phyloP scores from a whole-genome alignment of 2,329 filamentous ascomycete genomes.

The Drechslerella dactyloides region DNA sequence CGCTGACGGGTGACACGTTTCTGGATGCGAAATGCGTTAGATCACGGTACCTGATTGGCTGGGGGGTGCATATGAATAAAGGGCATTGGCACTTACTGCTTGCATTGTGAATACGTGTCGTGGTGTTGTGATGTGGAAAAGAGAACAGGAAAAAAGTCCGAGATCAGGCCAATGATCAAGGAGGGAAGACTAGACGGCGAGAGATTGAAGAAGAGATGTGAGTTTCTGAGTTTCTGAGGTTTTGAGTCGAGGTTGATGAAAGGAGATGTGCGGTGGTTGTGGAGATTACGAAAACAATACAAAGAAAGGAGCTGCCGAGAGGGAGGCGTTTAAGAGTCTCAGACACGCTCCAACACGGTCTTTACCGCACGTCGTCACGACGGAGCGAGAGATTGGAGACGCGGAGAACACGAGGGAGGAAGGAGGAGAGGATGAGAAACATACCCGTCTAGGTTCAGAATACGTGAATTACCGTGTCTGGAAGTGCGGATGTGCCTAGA shows the following conservation, averaged over 20 bases:
- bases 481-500: background rate
- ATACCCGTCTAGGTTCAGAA: background rate
- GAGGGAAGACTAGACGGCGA: conserved; percentile 16
- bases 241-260: conserved; percentile 8
- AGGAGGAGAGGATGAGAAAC: background rate
- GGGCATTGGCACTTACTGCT: conserved; percentile 35
- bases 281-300: background rate
- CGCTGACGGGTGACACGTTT: conserved; percentile 50
- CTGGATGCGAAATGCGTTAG: conserved; percentile 15
- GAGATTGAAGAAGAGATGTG: conserved; percentile 6
- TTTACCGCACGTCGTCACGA: background rate
- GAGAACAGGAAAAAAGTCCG: conserved; percentile 16
- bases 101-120: conserved; percentile 33
- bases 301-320: background rate
- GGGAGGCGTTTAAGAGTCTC: too few species aligned
- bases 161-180: conserved; percentile 46
- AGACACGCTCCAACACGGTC: background rate
- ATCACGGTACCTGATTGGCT: background rate
- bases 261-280: background rate
- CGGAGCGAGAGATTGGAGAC: background rate
- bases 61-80: background rate
- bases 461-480: conserved; percentile 4
- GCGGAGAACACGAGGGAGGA: background rate
- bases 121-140: conserved; percentile 11
- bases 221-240: too few species aligned